phyloP scores from a whole-genome alignment of 805 yeast species.

The Monosporozyma aquatica region DNA sequence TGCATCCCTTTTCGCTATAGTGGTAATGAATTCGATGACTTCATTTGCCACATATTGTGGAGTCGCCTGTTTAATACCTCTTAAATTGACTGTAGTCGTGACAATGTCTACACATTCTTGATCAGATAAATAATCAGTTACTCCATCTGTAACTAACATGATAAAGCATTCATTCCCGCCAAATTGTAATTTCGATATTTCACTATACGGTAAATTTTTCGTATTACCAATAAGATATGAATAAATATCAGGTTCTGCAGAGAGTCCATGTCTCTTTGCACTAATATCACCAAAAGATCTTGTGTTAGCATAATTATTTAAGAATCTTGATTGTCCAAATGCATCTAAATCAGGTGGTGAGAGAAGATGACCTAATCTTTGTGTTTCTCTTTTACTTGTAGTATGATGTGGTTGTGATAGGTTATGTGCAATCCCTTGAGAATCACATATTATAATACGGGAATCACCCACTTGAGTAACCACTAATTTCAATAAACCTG shows the following conservation, averaged over 20 bases:
- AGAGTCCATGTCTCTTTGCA: slow-evolving; percentile 74
- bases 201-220: slow-evolving; percentile 32
- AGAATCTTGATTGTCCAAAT: slow-evolving; percentile 82
- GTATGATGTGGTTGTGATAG: slow-evolving; percentile 84
- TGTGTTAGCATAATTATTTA: slow-evolving; percentile 77
- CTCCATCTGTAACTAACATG: slow-evolving; percentile 81
- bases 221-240: slow-evolving; percentile 62
- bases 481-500: slow-evolving; percentile 55
- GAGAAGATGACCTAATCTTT: slow-evolving; percentile 42
- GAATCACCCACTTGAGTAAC: slow-evolving; percentile 94
- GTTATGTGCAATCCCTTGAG: slow-evolving; percentile 66
- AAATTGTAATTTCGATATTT: slow-evolving; percentile 32
- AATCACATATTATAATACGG: slow-evolving; percentile 76
- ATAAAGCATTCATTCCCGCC: slow-evolving; percentile 87
- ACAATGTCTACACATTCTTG: slow-evolving; percentile 87
- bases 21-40: slow-evolving; percentile 72
- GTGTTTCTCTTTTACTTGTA: slow-evolving; percentile 65
- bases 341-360: slow-evolving; percentile 56
- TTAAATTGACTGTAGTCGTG: slow-evolving; percentile 49
- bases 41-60: slow-evolving; percentile 85
- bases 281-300: slow-evolving; percentile 84
- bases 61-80: slow-evolving; percentile 62
- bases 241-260: slow-evolving; percentile 85
- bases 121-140: slow-evolving; percentile 69
- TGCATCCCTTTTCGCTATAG: slow-evolving; percentile 64